Base-by-base conservation (phyloP, 129 eudicot species). In the Artemisia annua region DNA sequence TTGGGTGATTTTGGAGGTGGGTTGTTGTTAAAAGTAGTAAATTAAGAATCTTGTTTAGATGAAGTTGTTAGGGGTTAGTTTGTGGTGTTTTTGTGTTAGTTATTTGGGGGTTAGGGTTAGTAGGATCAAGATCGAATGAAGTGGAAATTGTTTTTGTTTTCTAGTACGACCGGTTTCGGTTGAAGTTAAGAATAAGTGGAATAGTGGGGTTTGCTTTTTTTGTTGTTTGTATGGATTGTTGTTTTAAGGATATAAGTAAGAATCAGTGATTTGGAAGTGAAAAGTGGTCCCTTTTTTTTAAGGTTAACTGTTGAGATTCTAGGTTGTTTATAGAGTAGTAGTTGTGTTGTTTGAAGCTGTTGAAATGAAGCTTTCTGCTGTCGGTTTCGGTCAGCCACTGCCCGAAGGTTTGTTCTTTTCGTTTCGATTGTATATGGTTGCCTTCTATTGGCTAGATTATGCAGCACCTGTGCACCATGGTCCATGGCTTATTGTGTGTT, bases 361-460 rank as follows among this genome's bases (percentile, higher is more conserved):
- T 65, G 60, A 72, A 66, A 86, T 86, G 91, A 86, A 79, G 80
- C 82, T 83, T 19, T 85, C 95, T 67, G 82, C 91, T 69, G 69
- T 81, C 18, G 98, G 86, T 62, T 92, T 83, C 54, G 80, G 81
- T 83, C 88, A 89, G 80, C 95, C 84, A 74, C 67, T 85, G 57
- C 90, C 87, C 4, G 98, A 86, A 78, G 91, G 91, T 86, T 3
- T 71, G 82, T 64, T 54, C 39, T 28, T 44, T 78, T 71, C 11
- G 10, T 9, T 60, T 71, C 48, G 51, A 71, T 77, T 50, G 17
- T 22, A 14, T 53, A 16, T 44, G 26, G 1, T 57, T 14, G 48
- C 3, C 15, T 46, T 67, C 16, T 67, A 19, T 43, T 72, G 48
- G 30, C 30, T 39, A 59, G 13, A 67, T n/a, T 35, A 17, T 35